phyloP scores from a whole-genome alignment of 805 yeast genomes.

The Candida endomychidarum region DNA sequence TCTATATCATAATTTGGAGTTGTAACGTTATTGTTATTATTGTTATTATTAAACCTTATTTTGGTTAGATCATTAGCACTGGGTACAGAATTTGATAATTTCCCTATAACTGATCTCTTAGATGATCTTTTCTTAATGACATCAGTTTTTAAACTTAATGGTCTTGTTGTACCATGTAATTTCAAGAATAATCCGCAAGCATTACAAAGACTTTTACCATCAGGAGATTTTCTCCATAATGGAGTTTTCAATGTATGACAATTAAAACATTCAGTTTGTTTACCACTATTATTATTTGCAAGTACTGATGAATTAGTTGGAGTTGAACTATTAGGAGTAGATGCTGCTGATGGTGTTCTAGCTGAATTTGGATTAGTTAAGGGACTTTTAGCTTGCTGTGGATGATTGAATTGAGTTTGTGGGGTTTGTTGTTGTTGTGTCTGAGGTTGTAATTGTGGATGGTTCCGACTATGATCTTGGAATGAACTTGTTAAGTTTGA shows the following conservation, averaged over 20 bases:
- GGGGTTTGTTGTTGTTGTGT: slow-evolving; percentile 2
- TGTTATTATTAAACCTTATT: slow-evolving; percentile 2
- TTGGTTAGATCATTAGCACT: slow-evolving; percentile 9
- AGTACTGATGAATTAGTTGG: slow-evolving; percentile 5
- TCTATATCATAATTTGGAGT: slow-evolving; percentile 12
- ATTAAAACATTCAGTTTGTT: slow-evolving; percentile 48
- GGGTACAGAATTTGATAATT: slow-evolving; percentile 15
- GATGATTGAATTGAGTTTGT: neutral
- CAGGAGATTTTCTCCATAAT: slow-evolving; percentile 59
- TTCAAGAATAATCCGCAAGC: slow-evolving; percentile 64
- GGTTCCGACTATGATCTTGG: slow-evolving; percentile 5
- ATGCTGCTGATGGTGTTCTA: neutral
- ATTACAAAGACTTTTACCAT: slow-evolving; percentile 60
- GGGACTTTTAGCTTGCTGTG: neutral
- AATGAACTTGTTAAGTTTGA: slow-evolving; percentile 25
- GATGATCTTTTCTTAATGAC: slow-evolving; percentile 58
- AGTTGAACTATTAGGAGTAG: neutral
- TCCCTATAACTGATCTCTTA: slow-evolving; percentile 23
- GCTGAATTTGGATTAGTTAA: neutral
- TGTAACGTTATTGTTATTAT: too few species aligned
- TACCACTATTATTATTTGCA: too few species aligned
- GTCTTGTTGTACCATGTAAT: slow-evolving; percentile 62
- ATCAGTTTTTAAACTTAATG: slow-evolving; percentile 56
- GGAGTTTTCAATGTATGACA: slow-evolving; percentile 63
- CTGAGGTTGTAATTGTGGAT: neutral